A percentile compares a stretch with the other conserved stretches of the same genome.
These are phyloP conservation scores for Mycosphaerella sp. DNA, from an alignment of 2,329 filamentous ascomycete species.

Conservation along the genomic window DNA sequence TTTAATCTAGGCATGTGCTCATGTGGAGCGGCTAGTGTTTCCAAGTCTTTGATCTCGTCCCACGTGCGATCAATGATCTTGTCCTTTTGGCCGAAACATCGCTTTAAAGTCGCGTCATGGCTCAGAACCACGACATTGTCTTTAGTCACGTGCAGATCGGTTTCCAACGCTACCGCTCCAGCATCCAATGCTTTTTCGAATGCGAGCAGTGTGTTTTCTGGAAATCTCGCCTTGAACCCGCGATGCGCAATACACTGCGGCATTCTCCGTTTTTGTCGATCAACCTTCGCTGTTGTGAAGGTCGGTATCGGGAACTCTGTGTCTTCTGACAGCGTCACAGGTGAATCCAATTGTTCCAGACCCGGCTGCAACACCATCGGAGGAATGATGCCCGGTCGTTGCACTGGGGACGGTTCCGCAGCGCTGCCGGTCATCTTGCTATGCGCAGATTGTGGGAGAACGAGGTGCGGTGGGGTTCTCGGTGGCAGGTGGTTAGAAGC, in stretches of 20 bases:
- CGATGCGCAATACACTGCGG: conserved; percentile 73
- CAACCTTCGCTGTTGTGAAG: conserved; percentile 21
- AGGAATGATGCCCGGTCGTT: conserved; percentile 19
- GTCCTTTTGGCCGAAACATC: conserved; percentile 71
- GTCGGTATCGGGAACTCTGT: conserved; percentile 22
- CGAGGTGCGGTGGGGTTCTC: too few relatives aligned
- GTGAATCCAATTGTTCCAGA: conserved; percentile 26
- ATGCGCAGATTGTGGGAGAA: too few relatives aligned
- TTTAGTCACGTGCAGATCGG: conserved; percentile 74
- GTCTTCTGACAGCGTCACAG: conserved; percentile 21
- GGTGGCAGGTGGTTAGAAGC: not conserved
- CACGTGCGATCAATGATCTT: conserved; percentile 71
- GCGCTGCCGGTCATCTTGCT: not conserved
- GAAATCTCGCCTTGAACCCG: conserved; percentile 68
- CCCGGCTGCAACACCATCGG: conserved; percentile 30
- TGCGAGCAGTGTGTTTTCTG: conserved; percentile 80
- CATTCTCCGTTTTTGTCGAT: conserved; percentile 33
- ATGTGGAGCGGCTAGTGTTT: conserved; percentile 60
- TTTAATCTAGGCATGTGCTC: conserved; percentile 65
- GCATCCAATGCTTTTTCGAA: conserved; percentile 67
- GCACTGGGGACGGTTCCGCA: conserved; percentile 4
- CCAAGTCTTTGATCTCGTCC: conserved; percentile 61
- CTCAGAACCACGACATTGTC: conserved; percentile 75
- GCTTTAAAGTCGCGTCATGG: conserved; percentile 64
- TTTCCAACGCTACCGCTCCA: conserved; percentile 77